Conservation (phyloP, 176 grass and related monocot genomes). For the Phoenix dactylifera region DNA sequence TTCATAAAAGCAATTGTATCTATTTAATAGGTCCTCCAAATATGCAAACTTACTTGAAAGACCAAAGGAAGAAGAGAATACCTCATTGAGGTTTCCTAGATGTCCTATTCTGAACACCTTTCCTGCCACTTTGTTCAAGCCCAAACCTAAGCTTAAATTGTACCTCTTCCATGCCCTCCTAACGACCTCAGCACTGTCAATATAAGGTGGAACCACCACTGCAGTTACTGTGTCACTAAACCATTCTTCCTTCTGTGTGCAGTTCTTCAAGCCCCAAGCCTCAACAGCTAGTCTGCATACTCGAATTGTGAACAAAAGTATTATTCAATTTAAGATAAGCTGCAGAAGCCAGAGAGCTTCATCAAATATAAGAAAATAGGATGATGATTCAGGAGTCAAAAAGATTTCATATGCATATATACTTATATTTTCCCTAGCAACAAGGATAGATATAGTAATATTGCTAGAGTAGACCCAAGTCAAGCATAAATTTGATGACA, state of each 20-base stretch:
- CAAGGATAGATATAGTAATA: too few relatives aligned
- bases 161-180: constrained; percentile 13
- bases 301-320: constrained; percentile 2
- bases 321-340: too few relatives aligned
- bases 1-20: too few relatives aligned
- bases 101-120: constrained; percentile 96
- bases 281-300: constrained; percentile 57
- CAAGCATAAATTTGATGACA: too few relatives aligned
- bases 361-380: too few relatives aligned
- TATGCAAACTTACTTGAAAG: too few relatives aligned
- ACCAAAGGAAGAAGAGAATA: constrained; percentile 1
- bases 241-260: constrained; percentile 82
- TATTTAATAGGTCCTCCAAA: too few relatives aligned
- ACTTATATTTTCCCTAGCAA: too few relatives aligned
- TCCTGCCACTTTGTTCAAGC: constrained; percentile 33
- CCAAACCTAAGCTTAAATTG: constrained; percentile 17
- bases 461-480: too few relatives aligned
- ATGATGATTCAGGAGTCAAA: too few relatives aligned
- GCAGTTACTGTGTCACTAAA: constrained; percentile 90
- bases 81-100: constrained; percentile 94
- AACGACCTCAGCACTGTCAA: constrained; percentile 59
- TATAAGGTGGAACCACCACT: constrained; percentile 59
- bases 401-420: too few relatives aligned
- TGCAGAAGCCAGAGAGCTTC: too few relatives aligned
- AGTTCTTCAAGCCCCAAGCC: constrained; percentile 99